A percentile compares a stretch with the other conserved stretches of the same genome.
These are phyloP conservation scores for Adenanthera pavonina DNA, from an alignment of 306 rosid species.

Conservation along the genomic window DNA sequence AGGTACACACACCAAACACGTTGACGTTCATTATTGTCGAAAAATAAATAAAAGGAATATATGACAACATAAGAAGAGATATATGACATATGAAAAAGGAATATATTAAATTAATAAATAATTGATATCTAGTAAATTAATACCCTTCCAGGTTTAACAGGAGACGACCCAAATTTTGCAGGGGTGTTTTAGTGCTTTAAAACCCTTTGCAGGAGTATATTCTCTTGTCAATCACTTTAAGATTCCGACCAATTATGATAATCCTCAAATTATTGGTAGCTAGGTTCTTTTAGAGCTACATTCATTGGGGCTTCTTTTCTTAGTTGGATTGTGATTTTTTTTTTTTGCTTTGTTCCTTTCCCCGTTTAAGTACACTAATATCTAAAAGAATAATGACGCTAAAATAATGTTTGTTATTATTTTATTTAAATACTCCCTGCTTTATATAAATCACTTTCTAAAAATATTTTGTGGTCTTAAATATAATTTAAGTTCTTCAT, in stretches of 20 bases:
- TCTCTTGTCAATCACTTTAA: background rate
- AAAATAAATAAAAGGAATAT: background rate
- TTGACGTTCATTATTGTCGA: constrained; percentile 27
- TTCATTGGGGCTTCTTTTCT: background rate
- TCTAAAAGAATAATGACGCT: background rate
- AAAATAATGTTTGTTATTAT: background rate
- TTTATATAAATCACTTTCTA: too few relatives aligned
- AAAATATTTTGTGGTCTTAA: too few relatives aligned
- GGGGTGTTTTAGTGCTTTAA: constrained; percentile 32
- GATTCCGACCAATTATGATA: background rate
- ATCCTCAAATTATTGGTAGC: background rate
- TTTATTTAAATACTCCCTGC: background rate
- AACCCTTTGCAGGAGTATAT: background rate
- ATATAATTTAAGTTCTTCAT: too few relatives aligned
- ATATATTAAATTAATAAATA: constrained; percentile 32
- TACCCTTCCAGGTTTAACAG: too few relatives aligned
- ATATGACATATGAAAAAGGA: constrained; percentile 2
- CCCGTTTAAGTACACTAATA: too few relatives aligned
- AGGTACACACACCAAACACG: constrained; percentile 14
- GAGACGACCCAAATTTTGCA: background rate
- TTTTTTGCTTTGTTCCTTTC: too few relatives aligned
- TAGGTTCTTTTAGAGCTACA: background rate
- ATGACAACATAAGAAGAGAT: too few relatives aligned
- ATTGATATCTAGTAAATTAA: background rate
- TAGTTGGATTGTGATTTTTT: background rate